Evolutionary conservation across 2,329 filamentous ascomycete species (phyloP).

Genomic region (Hirsutella thompsonii): DNA sequence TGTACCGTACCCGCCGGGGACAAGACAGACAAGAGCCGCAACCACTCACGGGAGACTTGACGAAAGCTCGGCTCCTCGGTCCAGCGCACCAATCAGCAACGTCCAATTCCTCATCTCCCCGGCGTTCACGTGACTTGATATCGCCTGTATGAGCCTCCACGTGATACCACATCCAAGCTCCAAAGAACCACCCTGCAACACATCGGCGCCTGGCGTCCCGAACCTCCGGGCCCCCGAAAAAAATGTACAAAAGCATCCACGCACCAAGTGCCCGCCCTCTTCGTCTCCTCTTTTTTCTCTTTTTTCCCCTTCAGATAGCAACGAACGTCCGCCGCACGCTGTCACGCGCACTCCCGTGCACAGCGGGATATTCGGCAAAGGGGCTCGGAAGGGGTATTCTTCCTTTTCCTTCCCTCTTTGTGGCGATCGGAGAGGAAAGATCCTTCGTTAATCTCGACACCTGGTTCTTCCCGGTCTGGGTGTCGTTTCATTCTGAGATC

Average conservation of each 20-base stretch:
- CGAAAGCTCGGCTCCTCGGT: slow-evolving; percentile 29
- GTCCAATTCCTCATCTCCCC: slow-evolving; percentile 22
- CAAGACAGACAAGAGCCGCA: too few relatives aligned
- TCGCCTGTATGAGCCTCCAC: slow-evolving; percentile 4
- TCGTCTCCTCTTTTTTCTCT: slow-evolving; percentile 16
- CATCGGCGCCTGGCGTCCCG: background rate
- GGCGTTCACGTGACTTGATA: slow-evolving; percentile 12
- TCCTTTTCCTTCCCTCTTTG: slow-evolving; percentile 7
- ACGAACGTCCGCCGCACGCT: slow-evolving; percentile 30
- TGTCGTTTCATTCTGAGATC: slow-evolving; percentile 47
- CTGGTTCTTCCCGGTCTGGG: slow-evolving; percentile 31
- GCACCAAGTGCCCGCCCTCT: background rate
- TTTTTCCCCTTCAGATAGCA: slow-evolving; percentile 35
- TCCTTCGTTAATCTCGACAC: slow-evolving; percentile 46
- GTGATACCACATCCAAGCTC: background rate
- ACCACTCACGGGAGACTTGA: too few relatives aligned
- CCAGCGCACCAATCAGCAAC: slow-evolving; percentile 24
- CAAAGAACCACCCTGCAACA: too few relatives aligned
- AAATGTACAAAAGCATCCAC: background rate
- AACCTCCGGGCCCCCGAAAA: background rate
- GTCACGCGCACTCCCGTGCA: slow-evolving; percentile 8
- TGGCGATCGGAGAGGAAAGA: slow-evolving; percentile 33
- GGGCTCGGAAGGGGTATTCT: background rate
- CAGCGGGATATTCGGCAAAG: background rate
- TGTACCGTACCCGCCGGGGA: too few relatives aligned